Base-by-base conservation (phyloP, 495 filamentous ascomycete genomes). In the Oidiodendron maius region DNA sequence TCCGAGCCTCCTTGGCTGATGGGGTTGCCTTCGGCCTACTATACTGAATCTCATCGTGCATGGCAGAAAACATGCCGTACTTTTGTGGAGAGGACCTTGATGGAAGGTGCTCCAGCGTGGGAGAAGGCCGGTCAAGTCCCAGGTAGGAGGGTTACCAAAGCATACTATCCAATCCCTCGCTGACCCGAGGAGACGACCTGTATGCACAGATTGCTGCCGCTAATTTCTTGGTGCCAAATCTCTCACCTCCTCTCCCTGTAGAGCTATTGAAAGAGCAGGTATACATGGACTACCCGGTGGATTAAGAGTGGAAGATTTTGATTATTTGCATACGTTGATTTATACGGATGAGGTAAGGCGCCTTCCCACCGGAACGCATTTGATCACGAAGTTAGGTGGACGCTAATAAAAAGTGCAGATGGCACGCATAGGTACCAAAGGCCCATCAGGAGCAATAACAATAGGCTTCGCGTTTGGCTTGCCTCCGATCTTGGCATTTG, bases 281-380 rank as follows among this genome's bases (percentile, higher is more conserved):
- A 78, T 89, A 38, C 63, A 78, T 45, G 74, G 82, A 46, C 74
- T 89, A 11, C 65, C 81, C 1, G 83, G 81, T n/a, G 71, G 63
- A 4, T 70, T 87, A 18, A 80, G 78, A 52, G 80, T 89, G 4
- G 83, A 87, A 55, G 82, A 88, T 11, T 89, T 82, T 65, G 84
- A 87, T 55, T 85, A 85, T 53, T 62, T 87, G 21, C 83, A 89
- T 51, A 79, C 74, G 2, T 65, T 80, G 45, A 87, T 90, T 36
- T 87, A 81, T 52, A 56, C 53, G 10, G 85, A 90, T 48, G 85
- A 87, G n/a, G n/a, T n/a, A n/a, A n/a, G n/a, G n/a, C n/a, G n/a
- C n/a, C n/a, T n/a, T n/a, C n/a, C n/a, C n/a, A n/a, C n/a, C n/a
- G n/a, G n/a, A n/a, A n/a, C n/a, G n/a, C n/a, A n/a, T n/a, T n/a